Percentiles rank a stretch among this genome's conserved stretches.
Evolutionary conservation across 2,329 filamentous ascomycete genomes (phyloP).

Genomic region (Pseudogymnoascus verrucosus): DNA sequence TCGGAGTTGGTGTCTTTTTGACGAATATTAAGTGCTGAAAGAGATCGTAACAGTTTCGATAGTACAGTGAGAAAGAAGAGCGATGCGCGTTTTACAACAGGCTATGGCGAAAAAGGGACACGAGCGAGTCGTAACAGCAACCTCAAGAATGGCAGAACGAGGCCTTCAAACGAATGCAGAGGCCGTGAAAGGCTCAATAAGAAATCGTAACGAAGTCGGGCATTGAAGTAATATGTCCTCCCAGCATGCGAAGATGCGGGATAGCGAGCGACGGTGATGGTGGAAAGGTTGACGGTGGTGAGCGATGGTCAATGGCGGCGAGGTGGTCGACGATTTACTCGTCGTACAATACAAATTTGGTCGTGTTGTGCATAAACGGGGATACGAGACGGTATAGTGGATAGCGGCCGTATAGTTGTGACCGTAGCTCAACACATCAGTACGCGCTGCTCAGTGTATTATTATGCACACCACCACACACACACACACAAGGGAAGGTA

Average conservation of each 20-base stretch:
- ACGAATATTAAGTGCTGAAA: neutral
- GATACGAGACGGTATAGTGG: neutral
- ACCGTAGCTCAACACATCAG: neutral
- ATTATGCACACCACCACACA: neutral
- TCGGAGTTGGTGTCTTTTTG: neutral
- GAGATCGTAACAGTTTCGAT: neutral
- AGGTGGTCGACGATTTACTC: neutral
- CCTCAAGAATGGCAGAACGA: neutral
- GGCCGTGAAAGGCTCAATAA: slow-evolving; percentile 3
- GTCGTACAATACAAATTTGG: neutral
- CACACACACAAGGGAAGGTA: neutral
- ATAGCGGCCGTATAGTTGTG: neutral
- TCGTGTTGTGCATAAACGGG: slow-evolving; percentile 1
- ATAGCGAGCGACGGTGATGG: slow-evolving; percentile 3
- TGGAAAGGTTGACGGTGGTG: neutral
- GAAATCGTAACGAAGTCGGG: neutral
- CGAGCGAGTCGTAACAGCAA: neutral
- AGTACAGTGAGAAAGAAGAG: neutral
- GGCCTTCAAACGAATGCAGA: slow-evolving; percentile 3
- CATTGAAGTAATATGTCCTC: neutral
- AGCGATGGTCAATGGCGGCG: neutral
- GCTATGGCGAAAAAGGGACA: neutral
- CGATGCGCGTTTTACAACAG: neutral
- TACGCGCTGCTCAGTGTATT: neutral
- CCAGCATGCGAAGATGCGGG: slow-evolving; percentile 2